Percentiles rank a stretch among this genome's conserved stretches.
Evolutionary conservation across 2,329 filamentous ascomycete species (phyloP).

Genomic region (Neobulgaria alba): DNA sequence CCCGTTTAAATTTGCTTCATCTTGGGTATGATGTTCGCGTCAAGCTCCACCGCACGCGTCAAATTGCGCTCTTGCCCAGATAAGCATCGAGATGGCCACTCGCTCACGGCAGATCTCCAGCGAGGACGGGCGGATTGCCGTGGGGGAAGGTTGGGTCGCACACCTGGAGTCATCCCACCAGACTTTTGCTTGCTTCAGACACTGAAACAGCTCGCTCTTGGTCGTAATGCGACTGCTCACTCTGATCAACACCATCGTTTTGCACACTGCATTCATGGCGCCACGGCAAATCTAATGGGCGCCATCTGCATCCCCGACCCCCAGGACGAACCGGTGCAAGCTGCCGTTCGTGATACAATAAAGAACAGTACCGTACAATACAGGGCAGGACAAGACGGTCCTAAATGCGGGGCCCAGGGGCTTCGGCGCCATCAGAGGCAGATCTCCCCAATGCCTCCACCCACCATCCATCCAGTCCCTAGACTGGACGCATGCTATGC

Average conservation of each 20-base stretch:
- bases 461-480: no score
- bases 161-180: no score
- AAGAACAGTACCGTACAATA: no score
- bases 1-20: no score
- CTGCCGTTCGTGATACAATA: neutral
- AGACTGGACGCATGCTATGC: no score
- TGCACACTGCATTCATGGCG: neutral
- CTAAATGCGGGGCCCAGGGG: neutral
- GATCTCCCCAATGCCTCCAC: neutral
- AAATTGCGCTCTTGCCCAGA: conserved; percentile 7
- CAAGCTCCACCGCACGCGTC: conserved; percentile 4
- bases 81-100: conserved; percentile 14
- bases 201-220: no score
- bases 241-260: neutral
- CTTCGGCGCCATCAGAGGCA: neutral
- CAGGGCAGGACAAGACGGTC: no score
- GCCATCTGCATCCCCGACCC: neutral
- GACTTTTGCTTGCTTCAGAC: no score
- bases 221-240: no score
- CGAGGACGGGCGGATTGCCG: no score
- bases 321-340: neutral
- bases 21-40: conserved; percentile 11
- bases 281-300: neutral
- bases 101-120: no score
- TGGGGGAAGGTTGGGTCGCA: no score